phyloP scores from a whole-genome alignment of 192 early-diverging fungal species.

The Podila epigama region DNA sequence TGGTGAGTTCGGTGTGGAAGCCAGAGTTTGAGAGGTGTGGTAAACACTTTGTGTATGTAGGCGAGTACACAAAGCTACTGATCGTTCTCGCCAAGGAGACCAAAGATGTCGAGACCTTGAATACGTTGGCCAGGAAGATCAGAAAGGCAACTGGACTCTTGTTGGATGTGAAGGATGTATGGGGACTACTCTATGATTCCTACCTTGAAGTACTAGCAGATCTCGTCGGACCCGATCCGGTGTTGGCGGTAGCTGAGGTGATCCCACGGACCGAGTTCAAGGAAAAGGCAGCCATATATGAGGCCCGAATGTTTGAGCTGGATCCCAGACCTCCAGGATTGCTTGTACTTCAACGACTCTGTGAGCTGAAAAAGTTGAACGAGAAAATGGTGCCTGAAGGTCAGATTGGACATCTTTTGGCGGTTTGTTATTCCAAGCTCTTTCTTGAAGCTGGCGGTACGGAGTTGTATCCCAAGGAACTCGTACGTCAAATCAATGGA shows the following conservation, averaged over 20 bases:
- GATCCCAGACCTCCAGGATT: constrained; percentile 15
- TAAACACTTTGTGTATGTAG: constrained; percentile 78
- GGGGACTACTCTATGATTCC: constrained; percentile 52
- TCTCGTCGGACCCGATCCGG: constrained; percentile 30
- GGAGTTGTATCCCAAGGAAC: constrained; percentile 41
- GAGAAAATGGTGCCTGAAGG: constrained; percentile 46
- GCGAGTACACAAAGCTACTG: constrained; percentile 71
- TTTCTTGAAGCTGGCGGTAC: constrained; percentile 45
- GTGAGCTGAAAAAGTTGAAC: constrained; percentile 43
- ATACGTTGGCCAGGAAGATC: constrained; percentile 62
- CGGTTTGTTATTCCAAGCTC: constrained; percentile 41
- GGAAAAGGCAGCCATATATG: constrained; percentile 39
- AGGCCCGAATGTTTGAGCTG: constrained; percentile 43
- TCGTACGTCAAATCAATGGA: constrained; percentile 21
- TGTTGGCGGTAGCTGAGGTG: constrained; percentile 31
- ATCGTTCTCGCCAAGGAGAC: constrained; percentile 65
- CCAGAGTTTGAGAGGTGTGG: constrained; percentile 82
- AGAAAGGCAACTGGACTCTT: constrained; percentile 58
- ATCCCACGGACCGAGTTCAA: constrained; percentile 40
- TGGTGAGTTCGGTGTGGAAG: constrained; percentile 76
- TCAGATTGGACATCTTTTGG: constrained; percentile 32
- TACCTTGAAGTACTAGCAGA: constrained; percentile 51
- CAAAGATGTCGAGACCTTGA: constrained; percentile 63
- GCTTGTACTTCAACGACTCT: constrained; percentile 23
- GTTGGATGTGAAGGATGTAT: constrained; percentile 62